Evolutionary conservation across 176 grass and related monocot genomes (phyloP), one percentile per base, ranked within the genome.

Genomic region (Panicum miliaceum): DNA sequence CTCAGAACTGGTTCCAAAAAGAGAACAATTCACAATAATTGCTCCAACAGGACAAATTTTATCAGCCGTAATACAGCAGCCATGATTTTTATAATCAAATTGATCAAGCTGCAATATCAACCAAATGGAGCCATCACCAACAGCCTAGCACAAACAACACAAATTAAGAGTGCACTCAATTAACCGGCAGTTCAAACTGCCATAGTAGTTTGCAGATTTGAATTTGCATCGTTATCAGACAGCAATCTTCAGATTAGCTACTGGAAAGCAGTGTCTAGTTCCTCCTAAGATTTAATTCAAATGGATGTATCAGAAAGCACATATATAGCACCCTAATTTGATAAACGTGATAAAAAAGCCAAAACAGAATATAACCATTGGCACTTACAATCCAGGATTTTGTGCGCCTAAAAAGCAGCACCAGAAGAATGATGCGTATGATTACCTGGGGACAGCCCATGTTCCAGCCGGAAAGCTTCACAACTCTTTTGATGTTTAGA

Each of bases 391-490:
- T 73, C 12, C 59, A 60, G 8, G 18, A 84, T 73, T 14, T 38
- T 75, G 32, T 18, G 18, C 42, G 73, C 58, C 57, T 20, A 36
- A 63, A 77, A 81, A 46, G 43, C 52, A 76, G 56, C 20, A 41
- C 23, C 2, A 19, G 75, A 87, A 57, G 42, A 82, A 53, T 52
- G 18, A 59, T 50, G 53, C 26, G 37, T 47, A 75, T 74, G 87
- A 54, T 94, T 84, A 98, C 96, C 92, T 88, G 84, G 80, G 63
- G 80, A 86, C 41, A 95, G 32, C 59, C 85, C 83, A 91, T 95
- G 74, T 72, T 92, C 42, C 60, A 80, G 66, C 60, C 84, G 82
- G 89, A 98, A 98, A 89, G 83, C 66, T 78, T 93, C 93, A 81
- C 68, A 81, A 84, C 86, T 87, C 77, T 29, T 83, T 70, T 91